Evolutionary conservation across 208 protist species (phyloP).

Genomic region (Trypanosoma brucei): DNA sequence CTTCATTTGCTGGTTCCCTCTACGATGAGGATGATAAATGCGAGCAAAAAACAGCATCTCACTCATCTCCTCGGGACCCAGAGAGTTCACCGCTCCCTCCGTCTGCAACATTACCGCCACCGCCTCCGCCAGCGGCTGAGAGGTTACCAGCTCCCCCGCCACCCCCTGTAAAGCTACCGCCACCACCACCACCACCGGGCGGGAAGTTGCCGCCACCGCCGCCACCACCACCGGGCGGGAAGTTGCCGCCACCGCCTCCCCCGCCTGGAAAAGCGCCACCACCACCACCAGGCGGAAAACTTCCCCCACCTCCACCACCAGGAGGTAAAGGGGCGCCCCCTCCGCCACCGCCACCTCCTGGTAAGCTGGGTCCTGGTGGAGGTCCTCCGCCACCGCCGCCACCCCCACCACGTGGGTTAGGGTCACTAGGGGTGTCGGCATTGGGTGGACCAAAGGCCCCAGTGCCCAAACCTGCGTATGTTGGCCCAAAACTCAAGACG

Average conservation of each 20-base stretch:
- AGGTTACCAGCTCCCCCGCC: constrained; percentile 13
- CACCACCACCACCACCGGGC: constrained; percentile 4
- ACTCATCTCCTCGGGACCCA: constrained; percentile 5
- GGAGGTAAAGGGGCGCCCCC: not conserved
- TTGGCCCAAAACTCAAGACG: constrained; percentile 63
- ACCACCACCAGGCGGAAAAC: constrained; percentile 6
- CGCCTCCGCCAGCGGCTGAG: constrained; percentile 28
- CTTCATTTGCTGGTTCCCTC: constrained; percentile 4
- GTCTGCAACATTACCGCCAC: constrained; percentile 4
- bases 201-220: constrained; percentile 5
- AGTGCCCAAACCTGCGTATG: constrained; percentile 18
- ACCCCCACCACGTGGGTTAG: constrained; percentile 20
- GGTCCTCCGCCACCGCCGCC: constrained; percentile 22
- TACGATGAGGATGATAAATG: constrained; percentile 1
- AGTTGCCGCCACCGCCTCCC: constrained; percentile 12
- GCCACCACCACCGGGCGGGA: constrained; percentile 20
- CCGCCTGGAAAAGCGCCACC: constrained; percentile 8
- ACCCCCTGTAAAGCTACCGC: not conserved
- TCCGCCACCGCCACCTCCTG: constrained; percentile 26
- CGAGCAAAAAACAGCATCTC: not conserved
- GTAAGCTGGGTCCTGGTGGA: not conserved
- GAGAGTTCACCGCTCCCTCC: constrained; percentile 13
- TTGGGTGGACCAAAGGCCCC: constrained; percentile 2
- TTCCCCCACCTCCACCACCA: not conserved
- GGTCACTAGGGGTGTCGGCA: not conserved